phyloP scores from a whole-genome alignment of 805 yeast species.

The Ogataea saltuana region DNA sequence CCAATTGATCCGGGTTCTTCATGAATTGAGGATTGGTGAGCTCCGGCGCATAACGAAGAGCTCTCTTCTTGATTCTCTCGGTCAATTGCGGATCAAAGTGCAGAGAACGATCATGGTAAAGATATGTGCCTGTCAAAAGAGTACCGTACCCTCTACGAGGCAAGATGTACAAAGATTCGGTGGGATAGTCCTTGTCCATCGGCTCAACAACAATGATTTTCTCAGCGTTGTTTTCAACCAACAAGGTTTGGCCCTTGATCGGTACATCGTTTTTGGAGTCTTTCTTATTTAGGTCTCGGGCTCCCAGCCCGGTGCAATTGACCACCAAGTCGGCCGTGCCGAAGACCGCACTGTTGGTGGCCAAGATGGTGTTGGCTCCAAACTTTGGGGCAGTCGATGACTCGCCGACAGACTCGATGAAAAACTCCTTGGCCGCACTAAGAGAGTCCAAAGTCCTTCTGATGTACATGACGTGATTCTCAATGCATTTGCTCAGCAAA shows the following conservation, averaged over 20 bases:
- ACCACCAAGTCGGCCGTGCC: constrained; percentile 46
- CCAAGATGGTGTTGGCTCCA: constrained; percentile 15
- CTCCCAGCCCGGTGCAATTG: constrained; percentile 56
- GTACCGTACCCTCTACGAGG: constrained; percentile 71
- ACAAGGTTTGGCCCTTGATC: constrained; percentile 58
- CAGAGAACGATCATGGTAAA: constrained; percentile 25
- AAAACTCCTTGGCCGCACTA: constrained; percentile 4
- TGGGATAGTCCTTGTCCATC: constrained; percentile 34
- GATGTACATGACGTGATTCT: constrained; percentile 47
- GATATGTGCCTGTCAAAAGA: constrained; percentile 54
- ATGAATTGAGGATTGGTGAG: constrained; percentile 32
- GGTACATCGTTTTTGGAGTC: constrained; percentile 46
- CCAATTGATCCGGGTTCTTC: constrained; percentile 43
- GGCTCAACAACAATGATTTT: constrained; percentile 37
- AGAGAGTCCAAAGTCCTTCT: constrained; percentile 39
- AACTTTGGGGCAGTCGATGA: constrained; percentile 18
- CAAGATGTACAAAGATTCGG: constrained; percentile 55
- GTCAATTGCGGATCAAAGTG: constrained; percentile 51
- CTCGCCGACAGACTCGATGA: constrained; percentile 1
- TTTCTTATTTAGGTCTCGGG: constrained; percentile 46
- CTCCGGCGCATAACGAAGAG: constrained; percentile 51
- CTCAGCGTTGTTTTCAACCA: constrained; percentile 47
- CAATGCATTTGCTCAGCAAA: constrained; percentile 46
- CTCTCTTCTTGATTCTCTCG: constrained; percentile 44
- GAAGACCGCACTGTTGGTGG: constrained; percentile 16